Evolutionary conservation across 2,329 filamentous ascomycete genomes (phyloP).

Genomic region (Claviceps fusiformis): DNA sequence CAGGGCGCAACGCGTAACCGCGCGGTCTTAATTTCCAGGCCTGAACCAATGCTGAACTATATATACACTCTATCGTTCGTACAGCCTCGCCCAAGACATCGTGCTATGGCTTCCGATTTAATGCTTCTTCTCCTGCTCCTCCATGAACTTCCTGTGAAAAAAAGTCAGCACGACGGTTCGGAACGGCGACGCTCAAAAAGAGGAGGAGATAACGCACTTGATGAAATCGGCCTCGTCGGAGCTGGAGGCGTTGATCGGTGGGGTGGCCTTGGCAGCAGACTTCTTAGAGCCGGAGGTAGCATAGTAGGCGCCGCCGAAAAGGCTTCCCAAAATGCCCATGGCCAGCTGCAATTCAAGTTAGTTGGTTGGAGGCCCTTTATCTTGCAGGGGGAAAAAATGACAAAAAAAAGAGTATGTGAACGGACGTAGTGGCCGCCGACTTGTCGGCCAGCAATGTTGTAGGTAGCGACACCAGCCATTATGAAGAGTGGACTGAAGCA

Average conservation of each 20-base stretch:
- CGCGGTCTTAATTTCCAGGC: background rate
- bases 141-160: slow-evolving; percentile 24
- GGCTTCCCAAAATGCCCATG: slow-evolving; percentile 38
- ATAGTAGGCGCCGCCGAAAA: slow-evolving; percentile 36
- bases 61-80: slow-evolving; percentile 20
- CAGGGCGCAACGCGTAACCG: background rate
- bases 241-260: slow-evolving; percentile 48
- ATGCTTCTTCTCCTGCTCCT: slow-evolving; percentile 28
- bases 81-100: slow-evolving; percentile 10
- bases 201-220: slow-evolving; percentile 34
- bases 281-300: slow-evolving; percentile 31
- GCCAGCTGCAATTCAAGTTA: slow-evolving; percentile 31
- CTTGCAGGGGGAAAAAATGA: too few relatives aligned
- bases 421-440: slow-evolving; percentile 49
- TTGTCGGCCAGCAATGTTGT: slow-evolving; percentile 44
- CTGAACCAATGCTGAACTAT: slow-evolving; percentile 8
- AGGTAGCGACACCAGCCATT: slow-evolving; percentile 29
- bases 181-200: slow-evolving; percentile 3
- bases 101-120: slow-evolving; percentile 12
- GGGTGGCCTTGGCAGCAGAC: slow-evolving; percentile 30
- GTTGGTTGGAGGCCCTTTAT: background rate
- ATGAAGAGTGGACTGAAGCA: slow-evolving; percentile 11
- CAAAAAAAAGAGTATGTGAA: slow-evolving; percentile 12
- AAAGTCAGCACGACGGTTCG: background rate
- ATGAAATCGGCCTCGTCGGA: slow-evolving; percentile 52